Percentiles rank a stretch among this genome's conserved stretches.
Conservation (phyloP, 192 early-diverging fungal genomes). For the Backusella westeae region DNA sequence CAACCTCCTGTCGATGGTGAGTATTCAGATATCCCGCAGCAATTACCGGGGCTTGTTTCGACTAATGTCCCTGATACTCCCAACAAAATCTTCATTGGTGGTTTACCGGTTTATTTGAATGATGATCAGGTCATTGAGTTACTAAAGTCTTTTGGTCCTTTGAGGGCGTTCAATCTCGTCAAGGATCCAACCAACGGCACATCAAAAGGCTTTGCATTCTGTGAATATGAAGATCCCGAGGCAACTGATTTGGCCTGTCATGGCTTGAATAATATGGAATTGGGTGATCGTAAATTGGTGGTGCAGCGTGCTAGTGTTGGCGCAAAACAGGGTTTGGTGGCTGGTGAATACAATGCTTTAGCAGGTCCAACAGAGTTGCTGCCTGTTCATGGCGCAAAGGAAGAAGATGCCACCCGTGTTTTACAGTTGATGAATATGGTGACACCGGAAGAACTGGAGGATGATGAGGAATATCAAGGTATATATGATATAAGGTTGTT, state of each 20-base stretch:
- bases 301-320: conserved; percentile 93
- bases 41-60: conserved; percentile 80
- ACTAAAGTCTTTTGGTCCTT: conserved; percentile 89
- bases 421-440: conserved; percentile 97
- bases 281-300: conserved; percentile 90
- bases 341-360: neutral
- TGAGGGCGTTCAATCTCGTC: conserved; percentile 91
- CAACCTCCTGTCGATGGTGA: conserved; percentile 54
- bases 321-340: conserved; percentile 51
- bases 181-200: conserved; percentile 60
- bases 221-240: conserved; percentile 87
- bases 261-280: conserved; percentile 93
- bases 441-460: conserved; percentile 74
- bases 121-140: conserved; percentile 95
- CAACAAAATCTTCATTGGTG: conserved; percentile 94
- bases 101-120: conserved; percentile 82
- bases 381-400: conserved; percentile 44
- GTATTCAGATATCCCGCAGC: conserved; percentile 52
- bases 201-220: conserved; percentile 89
- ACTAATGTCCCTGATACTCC: conserved; percentile 88
- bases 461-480: conserved; percentile 88
- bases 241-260: conserved; percentile 94
- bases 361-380: conserved; percentile 11
- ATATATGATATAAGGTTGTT: neutral
- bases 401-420: conserved; percentile 74